phyloP scores from a whole-genome alignment of 139 green algal genomes.

The Chlamydomonas urium region DNA sequence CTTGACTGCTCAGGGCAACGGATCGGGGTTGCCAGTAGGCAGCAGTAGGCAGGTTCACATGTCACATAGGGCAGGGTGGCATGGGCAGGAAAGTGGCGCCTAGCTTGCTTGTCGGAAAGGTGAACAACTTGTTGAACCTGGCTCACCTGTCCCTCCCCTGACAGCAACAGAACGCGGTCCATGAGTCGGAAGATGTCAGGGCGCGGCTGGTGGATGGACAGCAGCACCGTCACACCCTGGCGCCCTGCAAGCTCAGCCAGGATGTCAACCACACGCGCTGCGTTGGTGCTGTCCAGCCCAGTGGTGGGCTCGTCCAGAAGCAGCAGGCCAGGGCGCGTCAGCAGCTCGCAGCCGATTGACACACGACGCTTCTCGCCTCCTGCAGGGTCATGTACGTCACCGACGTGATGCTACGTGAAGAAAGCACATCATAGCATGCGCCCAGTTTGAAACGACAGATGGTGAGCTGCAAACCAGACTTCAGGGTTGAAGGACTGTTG shows the following conservation, averaged over 20 bases:
- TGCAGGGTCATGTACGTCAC: no score
- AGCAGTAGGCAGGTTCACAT: no score
- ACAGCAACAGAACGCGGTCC: slow-evolving; percentile 55
- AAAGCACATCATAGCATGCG: no score
- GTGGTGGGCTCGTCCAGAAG: slow-evolving; percentile 83
- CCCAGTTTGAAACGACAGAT: no score
- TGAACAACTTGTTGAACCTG: no score
- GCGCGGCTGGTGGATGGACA: slow-evolving; percentile 67
- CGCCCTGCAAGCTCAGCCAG: slow-evolving; percentile 41
- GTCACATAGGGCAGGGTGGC: no score
- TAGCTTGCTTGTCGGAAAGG: no score
- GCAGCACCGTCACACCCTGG: slow-evolving; percentile 45
- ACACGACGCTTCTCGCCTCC: slow-evolving; percentile 66
- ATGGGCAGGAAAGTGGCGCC: no score
- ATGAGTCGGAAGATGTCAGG: slow-evolving; percentile 63
- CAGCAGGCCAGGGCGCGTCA: slow-evolving; percentile 61
- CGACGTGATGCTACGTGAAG: background rate
- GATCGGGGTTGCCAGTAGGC: no score
- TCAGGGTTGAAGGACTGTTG: no score
- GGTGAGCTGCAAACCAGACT: no score
- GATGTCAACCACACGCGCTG: slow-evolving; percentile 63
- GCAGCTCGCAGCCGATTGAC: slow-evolving; percentile 64
- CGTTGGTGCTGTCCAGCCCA: slow-evolving; percentile 59
- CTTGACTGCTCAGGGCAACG: no score
- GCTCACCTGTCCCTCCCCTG: slow-evolving; percentile 40